These are phyloP conservation scores for Candida schatavii DNA, from an alignment of 805 yeast species.

Conservation along the genomic window DNA sequence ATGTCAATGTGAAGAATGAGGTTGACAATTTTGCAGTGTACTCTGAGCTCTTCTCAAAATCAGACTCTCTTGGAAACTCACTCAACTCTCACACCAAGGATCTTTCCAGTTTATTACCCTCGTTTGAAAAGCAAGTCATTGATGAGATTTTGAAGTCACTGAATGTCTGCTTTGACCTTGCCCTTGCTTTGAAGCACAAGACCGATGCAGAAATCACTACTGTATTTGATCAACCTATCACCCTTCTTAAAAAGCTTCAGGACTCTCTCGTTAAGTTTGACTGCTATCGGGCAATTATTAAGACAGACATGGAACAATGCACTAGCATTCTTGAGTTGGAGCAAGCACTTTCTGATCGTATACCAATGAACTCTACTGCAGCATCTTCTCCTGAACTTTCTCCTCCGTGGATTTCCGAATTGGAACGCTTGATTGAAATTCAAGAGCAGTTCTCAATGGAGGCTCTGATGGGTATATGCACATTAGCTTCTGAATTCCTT, in stretches of 20 bases:
- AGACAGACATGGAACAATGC: constrained; percentile 3
- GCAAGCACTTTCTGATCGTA: not conserved
- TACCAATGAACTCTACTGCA: not conserved
- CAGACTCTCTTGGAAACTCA: not conserved
- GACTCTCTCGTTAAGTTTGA: constrained; percentile 4
- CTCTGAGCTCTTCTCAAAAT: not conserved
- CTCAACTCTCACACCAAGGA: not conserved
- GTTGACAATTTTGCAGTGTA: not conserved
- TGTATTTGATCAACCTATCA: not conserved
- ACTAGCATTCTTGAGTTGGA: not conserved
- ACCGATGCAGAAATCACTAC: not conserved
- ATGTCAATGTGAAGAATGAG: not conserved
- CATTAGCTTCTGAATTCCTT: constrained; percentile 1
- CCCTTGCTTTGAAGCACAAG: not conserved
- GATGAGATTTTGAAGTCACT: not conserved
- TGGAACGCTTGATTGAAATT: not conserved
- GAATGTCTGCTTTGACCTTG: not conserved
- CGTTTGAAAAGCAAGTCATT: not conserved
- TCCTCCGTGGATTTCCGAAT: not conserved
- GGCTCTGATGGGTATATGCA: constrained; percentile 5
- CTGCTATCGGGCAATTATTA: not conserved
- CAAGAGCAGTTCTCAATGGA: constrained; percentile 6
- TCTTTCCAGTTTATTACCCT: not conserved
- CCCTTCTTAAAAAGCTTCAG: not conserved
- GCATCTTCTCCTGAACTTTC: not conserved